Conservation (phyloP, 2,329 filamentous ascomycete species). For the Trichoderma oligosporum region DNA sequence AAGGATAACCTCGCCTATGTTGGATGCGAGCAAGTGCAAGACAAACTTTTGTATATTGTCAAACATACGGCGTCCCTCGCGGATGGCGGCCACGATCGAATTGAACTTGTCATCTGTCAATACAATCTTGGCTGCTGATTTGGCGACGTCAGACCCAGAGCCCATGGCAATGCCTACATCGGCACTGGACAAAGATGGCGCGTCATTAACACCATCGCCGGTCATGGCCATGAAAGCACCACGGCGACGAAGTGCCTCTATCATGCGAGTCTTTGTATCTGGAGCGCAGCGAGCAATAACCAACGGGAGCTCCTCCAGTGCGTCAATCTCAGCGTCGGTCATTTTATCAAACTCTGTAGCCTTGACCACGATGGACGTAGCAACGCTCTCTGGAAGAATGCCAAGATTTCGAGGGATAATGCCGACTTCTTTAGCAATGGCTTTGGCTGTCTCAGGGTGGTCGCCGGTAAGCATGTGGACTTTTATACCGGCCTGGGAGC, state of each 20-base stretch:
- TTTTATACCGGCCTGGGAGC: slow-evolving; percentile 68
- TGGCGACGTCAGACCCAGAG: slow-evolving; percentile 81
- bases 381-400: slow-evolving; percentile 57
- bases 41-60: slow-evolving; percentile 90
- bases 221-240: slow-evolving; percentile 80
- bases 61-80: slow-evolving; percentile 79
- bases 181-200: slow-evolving; percentile 72
- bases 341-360: slow-evolving; percentile 76
- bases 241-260: slow-evolving; percentile 77
- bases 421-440: slow-evolving; percentile 74
- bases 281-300: slow-evolving; percentile 83
- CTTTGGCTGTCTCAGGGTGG: slow-evolving; percentile 71
- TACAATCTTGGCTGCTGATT: slow-evolving; percentile 77
- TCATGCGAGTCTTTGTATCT: slow-evolving; percentile 86
- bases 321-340: slow-evolving; percentile 70
- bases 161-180: slow-evolving; percentile 91
- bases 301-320: slow-evolving; percentile 68
- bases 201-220: slow-evolving; percentile 84
- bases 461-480: slow-evolving; percentile 86
- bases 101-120: slow-evolving; percentile 87
- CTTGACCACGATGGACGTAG: slow-evolving; percentile 68
- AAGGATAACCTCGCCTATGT: slow-evolving; percentile 79
- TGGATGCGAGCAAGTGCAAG: slow-evolving; percentile 72
- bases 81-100: slow-evolving; percentile 76
- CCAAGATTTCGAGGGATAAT: slow-evolving; percentile 65